phyloP scores from a whole-genome alignment of 2,329 filamentous ascomycete genomes.

The Lasiodiplodia theobromae region DNA sequence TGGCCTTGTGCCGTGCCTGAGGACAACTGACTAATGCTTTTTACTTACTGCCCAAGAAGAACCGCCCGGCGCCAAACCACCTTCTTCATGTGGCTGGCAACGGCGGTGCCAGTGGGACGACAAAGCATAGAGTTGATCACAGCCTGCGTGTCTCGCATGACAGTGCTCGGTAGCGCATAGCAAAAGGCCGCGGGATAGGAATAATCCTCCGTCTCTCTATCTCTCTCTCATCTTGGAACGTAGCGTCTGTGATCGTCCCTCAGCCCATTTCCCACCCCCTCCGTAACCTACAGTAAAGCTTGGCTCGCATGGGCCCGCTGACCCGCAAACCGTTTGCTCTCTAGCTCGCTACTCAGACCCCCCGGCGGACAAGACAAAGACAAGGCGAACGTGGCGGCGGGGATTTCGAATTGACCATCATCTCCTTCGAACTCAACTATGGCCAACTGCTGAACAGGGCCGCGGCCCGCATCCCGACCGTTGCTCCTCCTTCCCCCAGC shows the following conservation, averaged over 20 bases:
- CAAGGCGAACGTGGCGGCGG: not conserved
- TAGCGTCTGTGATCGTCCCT: no score
- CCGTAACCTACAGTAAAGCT: no score
- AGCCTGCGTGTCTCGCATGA: not conserved
- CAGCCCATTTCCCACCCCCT: no score
- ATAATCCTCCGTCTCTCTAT: not conserved
- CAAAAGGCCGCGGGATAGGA: no score
- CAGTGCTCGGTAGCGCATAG: no score
- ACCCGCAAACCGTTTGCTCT: no score
- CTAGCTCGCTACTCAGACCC: no score
- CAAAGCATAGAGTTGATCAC: not conserved
- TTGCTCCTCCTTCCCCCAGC: not conserved
- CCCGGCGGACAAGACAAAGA: not conserved
- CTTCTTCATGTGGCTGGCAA: not conserved
- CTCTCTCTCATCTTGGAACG: not conserved
- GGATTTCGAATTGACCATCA: not conserved
- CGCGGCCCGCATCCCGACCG: constrained; percentile 7
- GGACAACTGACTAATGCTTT: not conserved
- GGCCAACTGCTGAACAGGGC: not conserved
- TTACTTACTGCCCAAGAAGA: not conserved
- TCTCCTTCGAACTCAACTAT: not conserved
- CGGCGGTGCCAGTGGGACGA: not conserved
- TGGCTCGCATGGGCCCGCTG: no score
- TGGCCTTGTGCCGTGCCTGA: not conserved
- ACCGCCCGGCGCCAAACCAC: not conserved